Conservation (phyloP, 768 basidiomycete genomes). For the Tulasnella sp. region DNA sequence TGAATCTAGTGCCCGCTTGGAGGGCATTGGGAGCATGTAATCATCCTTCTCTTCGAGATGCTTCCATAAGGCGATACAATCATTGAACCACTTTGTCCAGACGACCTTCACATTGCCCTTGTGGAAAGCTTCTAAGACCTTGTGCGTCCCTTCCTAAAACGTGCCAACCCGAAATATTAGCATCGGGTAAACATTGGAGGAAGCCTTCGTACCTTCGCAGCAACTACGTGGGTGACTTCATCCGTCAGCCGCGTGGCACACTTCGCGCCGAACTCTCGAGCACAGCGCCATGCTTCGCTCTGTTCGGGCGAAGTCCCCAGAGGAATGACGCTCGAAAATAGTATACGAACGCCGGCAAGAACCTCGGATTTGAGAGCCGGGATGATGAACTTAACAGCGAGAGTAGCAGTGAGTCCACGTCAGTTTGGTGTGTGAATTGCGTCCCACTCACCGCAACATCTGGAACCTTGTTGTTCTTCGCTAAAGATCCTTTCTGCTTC, state of each 20-base stretch:
- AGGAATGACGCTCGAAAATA: slow-evolving; percentile 94
- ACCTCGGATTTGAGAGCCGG: slow-evolving; percentile 71
- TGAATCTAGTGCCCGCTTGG: slow-evolving; percentile 36
- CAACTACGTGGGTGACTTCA: slow-evolving; percentile 83
- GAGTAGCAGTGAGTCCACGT: background rate
- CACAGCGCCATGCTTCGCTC: slow-evolving; percentile 63
- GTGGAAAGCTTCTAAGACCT: slow-evolving; percentile 78
- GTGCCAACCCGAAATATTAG: slow-evolving; percentile 6
- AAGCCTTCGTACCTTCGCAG: slow-evolving; percentile 60
- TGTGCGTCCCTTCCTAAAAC: slow-evolving; percentile 76
- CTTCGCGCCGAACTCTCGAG: slow-evolving; percentile 81
- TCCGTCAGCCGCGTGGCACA: slow-evolving; percentile 65
- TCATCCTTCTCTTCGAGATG: slow-evolving; percentile 50
- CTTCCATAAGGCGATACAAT: slow-evolving; percentile 82
- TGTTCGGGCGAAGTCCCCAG: slow-evolving; percentile 75
- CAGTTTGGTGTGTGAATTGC: background rate
- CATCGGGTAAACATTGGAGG: slow-evolving; percentile 18
- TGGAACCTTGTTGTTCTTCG: slow-evolving; percentile 34
- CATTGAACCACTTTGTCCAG: slow-evolving; percentile 83
- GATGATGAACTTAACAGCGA: slow-evolving; percentile 66
- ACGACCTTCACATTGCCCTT: slow-evolving; percentile 79
- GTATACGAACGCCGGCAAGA: slow-evolving; percentile 71
- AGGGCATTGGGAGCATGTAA: slow-evolving; percentile 36
- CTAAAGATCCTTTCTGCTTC: slow-evolving; percentile 6
- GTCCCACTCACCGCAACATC: slow-evolving; percentile 70